Evolutionary conservation across 441 rosid species (phyloP).

Genomic region (Rhodomyrtus psidioides): DNA sequence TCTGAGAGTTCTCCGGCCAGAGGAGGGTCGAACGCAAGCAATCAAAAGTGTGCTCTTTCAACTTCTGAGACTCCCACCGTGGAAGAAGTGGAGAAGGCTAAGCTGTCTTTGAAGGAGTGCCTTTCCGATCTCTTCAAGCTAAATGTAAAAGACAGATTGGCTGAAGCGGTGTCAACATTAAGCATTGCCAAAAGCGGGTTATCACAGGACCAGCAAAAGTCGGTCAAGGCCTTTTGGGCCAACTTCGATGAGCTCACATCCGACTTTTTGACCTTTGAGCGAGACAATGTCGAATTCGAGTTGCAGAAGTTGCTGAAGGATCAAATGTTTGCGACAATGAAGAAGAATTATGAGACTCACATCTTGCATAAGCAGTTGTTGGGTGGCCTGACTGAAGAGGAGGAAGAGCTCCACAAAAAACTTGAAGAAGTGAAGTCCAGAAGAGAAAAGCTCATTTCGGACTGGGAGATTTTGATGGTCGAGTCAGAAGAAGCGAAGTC

Average conservation of each 20-base stretch:
- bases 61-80: too few species aligned
- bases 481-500: not conserved
- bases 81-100: too few species aligned
- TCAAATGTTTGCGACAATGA: not conserved
- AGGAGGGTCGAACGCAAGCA: too few species aligned
- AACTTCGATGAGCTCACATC: not conserved
- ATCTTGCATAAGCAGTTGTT: not conserved
- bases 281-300: not conserved
- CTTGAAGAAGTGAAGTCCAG: not conserved
- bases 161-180: too few species aligned
- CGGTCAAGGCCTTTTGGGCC: not conserved
- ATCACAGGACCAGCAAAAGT: not conserved
- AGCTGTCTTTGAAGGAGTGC: too few species aligned
- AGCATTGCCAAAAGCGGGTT: not conserved
- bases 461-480: not conserved
- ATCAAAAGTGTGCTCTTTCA: too few species aligned
- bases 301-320: not conserved
- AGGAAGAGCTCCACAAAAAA: not conserved
- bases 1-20: too few species aligned
- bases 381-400: not conserved
- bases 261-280: constrained; percentile 1
- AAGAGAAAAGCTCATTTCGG: not conserved
- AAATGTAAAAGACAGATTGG: too few species aligned
- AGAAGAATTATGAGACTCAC: not conserved
- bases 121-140: too few species aligned